Percentiles rank a stretch among this genome's conserved stretches.
phyloP scores from a whole-genome alignment of 257 asterid species.

The Solanum virginianum region DNA sequence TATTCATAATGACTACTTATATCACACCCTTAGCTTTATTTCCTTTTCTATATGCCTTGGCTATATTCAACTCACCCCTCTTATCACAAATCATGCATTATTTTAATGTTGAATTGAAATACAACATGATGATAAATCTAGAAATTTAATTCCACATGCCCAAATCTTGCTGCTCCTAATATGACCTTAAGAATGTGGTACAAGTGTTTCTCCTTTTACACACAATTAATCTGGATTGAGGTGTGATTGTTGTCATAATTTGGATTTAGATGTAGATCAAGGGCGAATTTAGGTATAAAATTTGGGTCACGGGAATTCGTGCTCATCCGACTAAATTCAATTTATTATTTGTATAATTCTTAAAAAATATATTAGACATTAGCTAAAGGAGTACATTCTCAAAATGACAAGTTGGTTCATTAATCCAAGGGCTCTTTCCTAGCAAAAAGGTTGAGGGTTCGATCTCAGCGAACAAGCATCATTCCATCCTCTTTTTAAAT shows the following conservation, averaged over 20 bases:
- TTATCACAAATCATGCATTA: background rate
- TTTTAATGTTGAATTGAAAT: background rate
- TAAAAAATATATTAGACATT: too few relatives aligned
- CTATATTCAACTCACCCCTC: background rate
- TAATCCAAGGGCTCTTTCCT: too few relatives aligned
- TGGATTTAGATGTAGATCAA: background rate
- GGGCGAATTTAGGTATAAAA: too few relatives aligned
- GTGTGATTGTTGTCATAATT: accelerated
- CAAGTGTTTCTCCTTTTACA: background rate
- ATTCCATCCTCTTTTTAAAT: too few relatives aligned
- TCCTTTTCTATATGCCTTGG: background rate
- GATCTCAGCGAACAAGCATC: too few relatives aligned
- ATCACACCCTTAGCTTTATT: background rate
- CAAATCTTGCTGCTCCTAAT: too few relatives aligned
- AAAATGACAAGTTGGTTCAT: too few relatives aligned
- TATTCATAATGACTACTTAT: background rate
- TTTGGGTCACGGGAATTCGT: too few relatives aligned
- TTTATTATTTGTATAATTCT: too few relatives aligned
- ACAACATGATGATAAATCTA: background rate
- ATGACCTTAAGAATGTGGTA: background rate
- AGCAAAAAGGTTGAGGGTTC: too few relatives aligned
- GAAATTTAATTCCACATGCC: background rate
- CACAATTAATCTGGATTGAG: background rate
- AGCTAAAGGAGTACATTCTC: too few relatives aligned
- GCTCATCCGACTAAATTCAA: too few relatives aligned